These are phyloP conservation scores for Lyophyllum shimeji DNA, from an alignment of 768 basidiomycete species.

Conservation along the genomic window DNA sequence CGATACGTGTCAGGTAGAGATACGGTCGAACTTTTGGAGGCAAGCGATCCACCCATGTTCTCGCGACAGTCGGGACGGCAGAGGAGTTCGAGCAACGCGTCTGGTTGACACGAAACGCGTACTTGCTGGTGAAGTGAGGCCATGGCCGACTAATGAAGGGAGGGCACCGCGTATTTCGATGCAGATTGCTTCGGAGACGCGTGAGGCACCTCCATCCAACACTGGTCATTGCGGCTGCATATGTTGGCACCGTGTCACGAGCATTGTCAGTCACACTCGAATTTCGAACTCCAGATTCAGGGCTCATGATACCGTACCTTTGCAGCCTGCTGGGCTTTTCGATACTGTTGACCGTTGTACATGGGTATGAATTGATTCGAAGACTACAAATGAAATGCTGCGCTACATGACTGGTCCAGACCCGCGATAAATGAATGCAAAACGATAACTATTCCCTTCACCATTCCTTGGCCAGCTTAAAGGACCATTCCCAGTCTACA, in stretches of 20 bases:
- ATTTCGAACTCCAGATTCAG: not conserved
- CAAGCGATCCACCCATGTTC: conserved; percentile 67
- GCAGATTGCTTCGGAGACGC: conserved; percentile 9
- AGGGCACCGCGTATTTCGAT: not conserved
- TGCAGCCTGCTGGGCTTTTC: no score
- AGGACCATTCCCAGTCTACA: conserved; percentile 82
- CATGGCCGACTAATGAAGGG: not conserved
- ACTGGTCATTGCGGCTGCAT: not conserved
- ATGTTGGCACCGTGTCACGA: not conserved
- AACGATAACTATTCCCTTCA: conserved; percentile 24
- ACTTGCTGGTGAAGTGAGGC: not conserved
- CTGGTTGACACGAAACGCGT: not conserved
- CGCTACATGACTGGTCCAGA: conserved; percentile 8
- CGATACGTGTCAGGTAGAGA: conserved; percentile 80
- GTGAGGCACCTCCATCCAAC: conserved; percentile 13
- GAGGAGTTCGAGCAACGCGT: conserved; percentile 13
- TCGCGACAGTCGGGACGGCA: conserved; percentile 6
- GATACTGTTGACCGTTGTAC: not conserved
- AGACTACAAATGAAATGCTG: conserved; percentile 14
- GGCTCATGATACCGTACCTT: no score
- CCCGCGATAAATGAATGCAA: conserved; percentile 6
- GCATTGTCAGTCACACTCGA: not conserved
- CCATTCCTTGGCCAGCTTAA: conserved; percentile 95
- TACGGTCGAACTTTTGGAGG: conserved; percentile 72
- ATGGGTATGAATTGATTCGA: conserved; percentile 16